Evolutionary conservation across 768 basidiomycete species (phyloP).

Genomic region (Kondoa subrosea): DNA sequence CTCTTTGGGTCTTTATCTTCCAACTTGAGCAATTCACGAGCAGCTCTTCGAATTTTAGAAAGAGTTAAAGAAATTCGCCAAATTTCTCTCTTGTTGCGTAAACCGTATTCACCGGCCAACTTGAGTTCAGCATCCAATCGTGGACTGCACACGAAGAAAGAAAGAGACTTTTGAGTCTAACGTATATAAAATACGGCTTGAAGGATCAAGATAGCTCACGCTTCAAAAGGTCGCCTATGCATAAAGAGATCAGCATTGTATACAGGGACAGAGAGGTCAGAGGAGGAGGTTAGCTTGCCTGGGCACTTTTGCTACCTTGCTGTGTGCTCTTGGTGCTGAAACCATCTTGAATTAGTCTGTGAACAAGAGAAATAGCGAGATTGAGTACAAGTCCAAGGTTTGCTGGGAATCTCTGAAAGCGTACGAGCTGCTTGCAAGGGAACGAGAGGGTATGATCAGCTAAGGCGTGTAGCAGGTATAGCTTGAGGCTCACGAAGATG

Average conservation of each 20-base stretch:
- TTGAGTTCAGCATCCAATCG: constrained; percentile 93
- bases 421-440: too few relatives aligned
- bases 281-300: neutral
- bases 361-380: neutral
- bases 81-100: constrained; percentile 99
- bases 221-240: constrained; percentile 91
- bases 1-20: constrained; percentile 99
- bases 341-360: constrained; percentile 4
- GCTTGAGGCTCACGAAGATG: too few relatives aligned
- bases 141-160: too few relatives aligned
- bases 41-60: constrained; percentile 99
- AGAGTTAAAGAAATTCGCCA: constrained; percentile 97
- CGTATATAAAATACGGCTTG: too few relatives aligned
- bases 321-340: constrained; percentile 1
- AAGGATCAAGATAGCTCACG: too few relatives aligned
- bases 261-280: neutral
- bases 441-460: too few relatives aligned
- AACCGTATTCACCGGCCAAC: constrained; percentile 99
- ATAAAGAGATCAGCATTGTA: too few relatives aligned
- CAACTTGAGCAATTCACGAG: constrained; percentile 99
- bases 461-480: too few relatives aligned
- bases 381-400: too few relatives aligned
- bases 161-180: too few relatives aligned
- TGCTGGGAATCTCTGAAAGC: too few relatives aligned
- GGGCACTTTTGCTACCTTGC: neutral